Evolutionary conservation across 2,329 filamentous ascomycete genomes (phyloP).

Genomic region (Aspergillus eucalypticola): DNA sequence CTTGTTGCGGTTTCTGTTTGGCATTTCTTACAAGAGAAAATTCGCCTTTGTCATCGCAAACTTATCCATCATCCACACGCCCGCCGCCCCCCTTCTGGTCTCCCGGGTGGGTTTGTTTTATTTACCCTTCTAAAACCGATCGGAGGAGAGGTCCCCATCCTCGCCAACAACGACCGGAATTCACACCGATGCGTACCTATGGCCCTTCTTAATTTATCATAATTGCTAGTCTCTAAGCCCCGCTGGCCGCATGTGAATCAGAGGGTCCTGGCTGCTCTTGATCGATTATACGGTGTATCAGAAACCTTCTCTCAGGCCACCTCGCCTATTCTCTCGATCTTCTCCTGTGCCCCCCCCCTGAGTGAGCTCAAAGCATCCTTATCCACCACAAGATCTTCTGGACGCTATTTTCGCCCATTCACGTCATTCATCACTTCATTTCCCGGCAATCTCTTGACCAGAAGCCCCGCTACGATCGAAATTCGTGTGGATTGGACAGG

Average conservation of each 20-base stretch:
- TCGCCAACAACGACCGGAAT: background rate
- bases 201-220: slow-evolving; percentile 15
- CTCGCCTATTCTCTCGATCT: slow-evolving; percentile 16
- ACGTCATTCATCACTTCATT: slow-evolving; percentile 15
- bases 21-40: background rate
- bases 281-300: slow-evolving; percentile 15
- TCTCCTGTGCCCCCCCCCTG: slow-evolving; percentile 16
- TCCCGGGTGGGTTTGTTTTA: slow-evolving; percentile 4
- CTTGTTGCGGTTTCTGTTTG: background rate
- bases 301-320: slow-evolving; percentile 18
- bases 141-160: background rate
- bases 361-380: slow-evolving; percentile 12
- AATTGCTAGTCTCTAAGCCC: slow-evolving; percentile 8
- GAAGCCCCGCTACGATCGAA: slow-evolving; percentile 20
- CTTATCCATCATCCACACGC: background rate
- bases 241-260: slow-evolving; percentile 20
- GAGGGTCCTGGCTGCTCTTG: slow-evolving; percentile 15
- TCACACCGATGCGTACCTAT: background rate
- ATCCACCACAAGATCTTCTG: slow-evolving; percentile 1
- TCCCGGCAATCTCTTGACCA: slow-evolving; percentile 13
- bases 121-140: slow-evolving; percentile 1
- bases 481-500: slow-evolving; percentile 17
- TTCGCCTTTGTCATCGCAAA: slow-evolving; percentile 6
- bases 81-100: background rate
- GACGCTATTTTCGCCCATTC: slow-evolving; percentile 6